A percentile compares a stretch with the other conserved stretches of the same genome.
Evolutionary conservation across 192 early-diverging fungal species (phyloP).

Genomic region (Rhizophagus clarus): DNA sequence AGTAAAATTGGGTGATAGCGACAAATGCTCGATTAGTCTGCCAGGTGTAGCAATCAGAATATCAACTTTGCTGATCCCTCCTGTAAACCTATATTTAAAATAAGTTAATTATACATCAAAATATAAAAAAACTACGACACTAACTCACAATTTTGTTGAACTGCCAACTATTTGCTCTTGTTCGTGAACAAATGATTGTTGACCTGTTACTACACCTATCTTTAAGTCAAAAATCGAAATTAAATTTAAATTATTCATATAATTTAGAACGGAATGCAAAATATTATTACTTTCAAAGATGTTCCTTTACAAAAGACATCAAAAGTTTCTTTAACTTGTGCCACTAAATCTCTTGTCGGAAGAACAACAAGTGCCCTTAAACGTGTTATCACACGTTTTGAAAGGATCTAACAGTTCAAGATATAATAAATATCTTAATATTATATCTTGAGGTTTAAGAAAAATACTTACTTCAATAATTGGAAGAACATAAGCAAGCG

Average conservation of each 20-base stretch:
- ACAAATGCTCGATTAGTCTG: slow-evolving; percentile 87
- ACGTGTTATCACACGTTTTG: slow-evolving; percentile 72
- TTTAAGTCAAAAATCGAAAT: neutral
- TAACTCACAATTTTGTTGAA: slow-evolving; percentile 28
- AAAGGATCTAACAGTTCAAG: slow-evolving; percentile 54
- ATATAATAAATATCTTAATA: neutral
- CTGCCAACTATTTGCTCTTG: slow-evolving; percentile 53
- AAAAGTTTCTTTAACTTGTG: slow-evolving; percentile 87
- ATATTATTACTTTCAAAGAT: slow-evolving; percentile 50
- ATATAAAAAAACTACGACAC: no score
- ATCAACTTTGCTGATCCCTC: slow-evolving; percentile 77
- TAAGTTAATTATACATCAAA: neutral
- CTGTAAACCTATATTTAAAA: slow-evolving; percentile 35
- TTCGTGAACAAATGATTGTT: slow-evolving; percentile 76
- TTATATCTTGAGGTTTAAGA: neutral
- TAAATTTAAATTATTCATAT: neutral
- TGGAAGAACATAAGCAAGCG: slow-evolving; percentile 92
- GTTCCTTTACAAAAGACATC: slow-evolving; percentile 78
- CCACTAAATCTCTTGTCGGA: slow-evolving; percentile 90
- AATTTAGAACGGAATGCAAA: neutral
- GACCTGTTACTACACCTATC: slow-evolving; percentile 76
- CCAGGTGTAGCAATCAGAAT: slow-evolving; percentile 96
- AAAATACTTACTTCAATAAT: slow-evolving; percentile 68
- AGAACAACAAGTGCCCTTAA: slow-evolving; percentile 88
- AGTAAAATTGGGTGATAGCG: slow-evolving; percentile 83